Percentiles rank a stretch among this genome's conserved stretches.
Evolutionary conservation across 805 yeast genomes (phyloP).

Genomic region (Nakazawaea sp.): DNA sequence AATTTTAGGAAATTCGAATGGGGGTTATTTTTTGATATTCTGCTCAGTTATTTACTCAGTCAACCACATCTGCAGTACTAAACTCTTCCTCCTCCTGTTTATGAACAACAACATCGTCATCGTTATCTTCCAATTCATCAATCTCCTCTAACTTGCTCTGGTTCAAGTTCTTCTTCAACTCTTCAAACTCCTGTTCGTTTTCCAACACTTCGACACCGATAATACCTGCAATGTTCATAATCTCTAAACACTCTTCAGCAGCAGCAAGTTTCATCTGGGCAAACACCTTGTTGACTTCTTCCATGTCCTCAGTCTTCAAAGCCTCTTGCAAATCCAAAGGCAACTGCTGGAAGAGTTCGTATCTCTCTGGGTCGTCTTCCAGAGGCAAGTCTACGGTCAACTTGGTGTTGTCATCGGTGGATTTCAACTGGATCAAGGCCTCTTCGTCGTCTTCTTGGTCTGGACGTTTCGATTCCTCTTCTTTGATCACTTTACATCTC

Average conservation of each 20-base stretch:
- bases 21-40: too few relatives aligned
- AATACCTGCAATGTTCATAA: slow-evolving; percentile 74
- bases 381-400: slow-evolving; percentile 63
- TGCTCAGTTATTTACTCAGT: slow-evolving; percentile 16
- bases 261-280: slow-evolving; percentile 65
- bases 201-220: slow-evolving; percentile 73
- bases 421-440: slow-evolving; percentile 79
- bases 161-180: slow-evolving; percentile 42
- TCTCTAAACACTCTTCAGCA: slow-evolving; percentile 71
- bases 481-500: slow-evolving; percentile 63
- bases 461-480: slow-evolving; percentile 33
- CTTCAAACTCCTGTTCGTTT: slow-evolving; percentile 68
- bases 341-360: slow-evolving; percentile 49
- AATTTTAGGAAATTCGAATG: too few relatives aligned
- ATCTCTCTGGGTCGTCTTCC: slow-evolving; percentile 40
- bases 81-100: slow-evolving; percentile 14
- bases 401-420: slow-evolving; percentile 79
- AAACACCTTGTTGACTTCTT: slow-evolving; percentile 77
- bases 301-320: slow-evolving; percentile 61
- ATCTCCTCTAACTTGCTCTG: slow-evolving; percentile 13
- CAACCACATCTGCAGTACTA: slow-evolving; percentile 33
- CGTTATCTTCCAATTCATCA: slow-evolving; percentile 16
- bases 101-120: slow-evolving; percentile 10
- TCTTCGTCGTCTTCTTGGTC: slow-evolving; percentile 46
- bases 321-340: slow-evolving; percentile 68